Evolutionary conservation across 73 alveolate species (phyloP), one percentile per base, ranked within the genome.

Genomic region (Paramecium primaurelia): DNA sequence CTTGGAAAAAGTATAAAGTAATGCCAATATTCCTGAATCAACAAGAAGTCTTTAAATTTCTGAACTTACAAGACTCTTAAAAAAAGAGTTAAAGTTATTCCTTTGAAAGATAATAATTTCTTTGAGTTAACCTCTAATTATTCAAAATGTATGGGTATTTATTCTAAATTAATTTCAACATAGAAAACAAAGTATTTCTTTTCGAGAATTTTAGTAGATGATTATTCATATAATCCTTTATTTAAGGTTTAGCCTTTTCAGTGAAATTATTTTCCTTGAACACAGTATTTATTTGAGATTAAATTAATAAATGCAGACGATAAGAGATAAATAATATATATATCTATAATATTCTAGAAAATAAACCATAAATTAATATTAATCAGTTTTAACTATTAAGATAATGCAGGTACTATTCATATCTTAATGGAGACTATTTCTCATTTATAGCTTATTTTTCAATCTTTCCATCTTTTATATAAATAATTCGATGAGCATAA

Each of bases 401-500:
- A 77, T 88, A 91, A 49, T 58, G 83, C 4, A 92, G 59, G 20
- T 92, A 77, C 54, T 86, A 71, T 71, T 93, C 94, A 58, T 73
- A 86, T 37, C 64, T 86, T 32, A 75, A 44, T 38, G 92, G 92
- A 11, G 68, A 59, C 77, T 89, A 12, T 90, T 85, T 84, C 68
- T 75, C 92, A 83, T 92, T 92, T 40, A 73, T 54, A 1, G 80
- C 95, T 88, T 94, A 86, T 37, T 77, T 38, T 40, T 32, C 75
- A 32, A 94, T 37, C 49, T 68, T 54, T 3, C 99, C 99, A 96
- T 98, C 99, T 86, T 96, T 96, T 18, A 98, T 98, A 92, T 98
- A 98, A 38, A 98, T 59, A 64, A 98, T 97, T 77, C 99, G 95
- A 94, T 98, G 98, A 26, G 99, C 99, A 95, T 98, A 98, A 86